Conservation (phyloP, 2,329 filamentous ascomycete genomes). For the Albifimbria verrucaria region DNA sequence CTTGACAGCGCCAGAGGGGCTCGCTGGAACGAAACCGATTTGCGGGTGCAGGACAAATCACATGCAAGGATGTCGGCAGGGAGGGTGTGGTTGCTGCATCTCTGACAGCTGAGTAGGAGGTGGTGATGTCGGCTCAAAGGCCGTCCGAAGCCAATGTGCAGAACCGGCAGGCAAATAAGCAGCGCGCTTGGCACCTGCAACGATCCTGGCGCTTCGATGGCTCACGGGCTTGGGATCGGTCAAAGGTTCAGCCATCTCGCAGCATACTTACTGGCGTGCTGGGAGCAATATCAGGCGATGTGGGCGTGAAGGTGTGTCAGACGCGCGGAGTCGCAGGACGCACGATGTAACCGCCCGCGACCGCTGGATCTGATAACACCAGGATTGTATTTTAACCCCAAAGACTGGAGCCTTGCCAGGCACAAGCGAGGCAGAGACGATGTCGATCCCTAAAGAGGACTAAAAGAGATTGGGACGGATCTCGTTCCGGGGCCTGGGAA, state of each 20-base stretch:
- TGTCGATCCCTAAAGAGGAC: neutral
- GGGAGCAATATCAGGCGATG: too few species aligned
- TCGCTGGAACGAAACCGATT: neutral
- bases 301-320: neutral
- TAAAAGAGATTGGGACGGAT: neutral
- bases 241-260: too few species aligned
- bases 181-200: too few species aligned
- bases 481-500: neutral
- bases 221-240: too few species aligned
- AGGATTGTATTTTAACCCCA: too few species aligned
- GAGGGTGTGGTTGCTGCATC: neutral
- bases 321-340: neutral
- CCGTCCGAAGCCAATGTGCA: neutral
- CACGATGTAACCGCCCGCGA: neutral
- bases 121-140: neutral
- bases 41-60: too few species aligned
- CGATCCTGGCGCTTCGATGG: too few species aligned
- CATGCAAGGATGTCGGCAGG: too few species aligned
- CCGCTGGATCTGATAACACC: neutral
- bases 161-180: too few species aligned
- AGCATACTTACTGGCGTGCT: too few species aligned
- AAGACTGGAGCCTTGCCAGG: too few species aligned
- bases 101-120: neutral
- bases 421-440: too few species aligned
- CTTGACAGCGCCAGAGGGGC: neutral